Base-by-base conservation (phyloP, 2,329 filamentous ascomycete genomes). In the Neopestalotiopsis sp. region DNA sequence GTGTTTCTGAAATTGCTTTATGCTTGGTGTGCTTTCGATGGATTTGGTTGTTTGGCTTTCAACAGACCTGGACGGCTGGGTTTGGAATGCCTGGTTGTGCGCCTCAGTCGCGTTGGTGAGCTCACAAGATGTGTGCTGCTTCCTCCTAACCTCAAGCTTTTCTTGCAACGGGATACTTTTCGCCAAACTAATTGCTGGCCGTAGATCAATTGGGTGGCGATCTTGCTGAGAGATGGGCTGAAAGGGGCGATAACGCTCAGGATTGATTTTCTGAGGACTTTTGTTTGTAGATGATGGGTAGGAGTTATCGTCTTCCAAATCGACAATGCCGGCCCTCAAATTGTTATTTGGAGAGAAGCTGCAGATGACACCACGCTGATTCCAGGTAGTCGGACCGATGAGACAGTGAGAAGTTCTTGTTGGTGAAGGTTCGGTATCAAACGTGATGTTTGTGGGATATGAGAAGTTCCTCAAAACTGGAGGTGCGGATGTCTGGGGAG, bases 381-480 rank as follows among this genome's bases (percentile, higher is more conserved):
- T 72, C 74, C 76, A 78, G 24, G 68, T 71, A 7, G 73, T 73
- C 64, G 73, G 74, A 1, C 58, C 66, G 24, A 68, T 57, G 17
- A 70, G 68, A 40, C 64, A 69, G 4, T 67, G 40, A 20, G 69
- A 65, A 10, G 65, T 61, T 13, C 67, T 66, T 14, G 58, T 66
- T 14, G 58, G 60, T 17, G 60, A 66, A 34, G 56, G 45, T 52
- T 17, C 17, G n/a, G 45, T 17, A 24, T 52, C 45, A 3, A 52
- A 71, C 17, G 70, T 66, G 30, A 78, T 65, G 58, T 71, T 73
- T 14, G 70, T 76, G 20, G 77, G 77, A 66, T 79, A 79, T 28
- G 76, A 78, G 69, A 78, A 79, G 42, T 79, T 79, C 60, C 77
- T 72, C 38, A 74, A 40, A 4, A 75, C 70, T 45, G 74, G 74